A percentile compares a stretch with the other conserved stretches of the same genome.
phyloP scores from a whole-genome alignment of 1,284 basidiomycete genomes.

The Trichosporon faecale region DNA sequence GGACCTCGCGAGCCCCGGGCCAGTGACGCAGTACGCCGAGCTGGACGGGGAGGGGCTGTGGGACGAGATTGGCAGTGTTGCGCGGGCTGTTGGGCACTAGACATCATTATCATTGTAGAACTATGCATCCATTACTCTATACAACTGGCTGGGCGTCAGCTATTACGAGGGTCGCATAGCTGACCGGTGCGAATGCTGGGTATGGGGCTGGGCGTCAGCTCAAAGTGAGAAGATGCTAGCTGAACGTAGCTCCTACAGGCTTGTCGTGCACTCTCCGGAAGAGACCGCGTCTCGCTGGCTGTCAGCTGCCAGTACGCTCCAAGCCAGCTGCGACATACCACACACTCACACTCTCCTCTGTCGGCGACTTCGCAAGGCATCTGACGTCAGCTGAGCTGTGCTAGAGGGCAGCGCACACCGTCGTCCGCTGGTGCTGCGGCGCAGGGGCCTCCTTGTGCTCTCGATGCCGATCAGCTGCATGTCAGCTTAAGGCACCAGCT shows the following conservation, averaged over 20 bases:
- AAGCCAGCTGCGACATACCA: too few relatives aligned
- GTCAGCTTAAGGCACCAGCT: background rate
- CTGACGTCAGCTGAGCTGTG: background rate
- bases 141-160: background rate
- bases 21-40: conserved; percentile 23
- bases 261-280: too few relatives aligned
- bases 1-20: conserved; percentile 21
- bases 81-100: conserved; percentile 11
- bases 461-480: background rate
- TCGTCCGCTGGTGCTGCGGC: background rate
- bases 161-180: background rate
- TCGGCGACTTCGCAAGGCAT: too few relatives aligned
- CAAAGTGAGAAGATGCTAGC: too few relatives aligned
- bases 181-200: background rate
- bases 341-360: background rate
- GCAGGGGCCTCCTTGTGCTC: background rate
- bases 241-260: background rate
- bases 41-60: conserved; percentile 18
- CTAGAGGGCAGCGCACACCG: background rate
- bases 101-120: background rate
- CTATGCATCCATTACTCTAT: conserved; percentile 12
- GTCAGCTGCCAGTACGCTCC: too few relatives aligned
- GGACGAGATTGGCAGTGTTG: conserved; percentile 17
- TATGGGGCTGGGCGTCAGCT: background rate
- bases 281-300: too few relatives aligned